Evolutionary conservation across 768 basidiomycete genomes (phyloP).

Genomic region (Trametes cingulata): DNA sequence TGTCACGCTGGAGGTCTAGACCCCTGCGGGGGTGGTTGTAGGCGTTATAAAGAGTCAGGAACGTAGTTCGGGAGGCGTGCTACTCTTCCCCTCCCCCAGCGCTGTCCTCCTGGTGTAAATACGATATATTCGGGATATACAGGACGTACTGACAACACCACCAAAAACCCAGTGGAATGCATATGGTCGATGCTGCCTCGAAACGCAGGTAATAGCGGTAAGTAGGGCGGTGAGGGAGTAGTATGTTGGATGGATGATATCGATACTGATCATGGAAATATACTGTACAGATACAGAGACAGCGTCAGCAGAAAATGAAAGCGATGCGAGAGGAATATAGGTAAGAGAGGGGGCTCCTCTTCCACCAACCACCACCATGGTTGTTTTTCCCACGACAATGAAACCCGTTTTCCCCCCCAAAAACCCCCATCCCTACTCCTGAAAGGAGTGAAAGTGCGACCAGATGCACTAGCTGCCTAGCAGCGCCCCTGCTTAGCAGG

Average conservation of each 20-base stretch:
- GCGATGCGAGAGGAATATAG: neutral
- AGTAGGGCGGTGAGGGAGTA: conserved; percentile 9
- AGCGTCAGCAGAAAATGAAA: conserved; percentile 8
- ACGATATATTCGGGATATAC: conserved; percentile 5
- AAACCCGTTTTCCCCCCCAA: too few species aligned
- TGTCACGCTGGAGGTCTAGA: conserved; percentile 13
- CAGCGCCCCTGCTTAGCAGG: too few species aligned
- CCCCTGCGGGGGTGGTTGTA: neutral
- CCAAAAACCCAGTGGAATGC: conserved; percentile 14
- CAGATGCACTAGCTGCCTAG: too few species aligned
- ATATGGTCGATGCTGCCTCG: neutral
- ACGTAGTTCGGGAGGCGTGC: neutral
- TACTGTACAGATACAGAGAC: conserved; percentile 13
- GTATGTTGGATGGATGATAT: neutral
- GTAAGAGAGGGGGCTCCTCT: too few species aligned
- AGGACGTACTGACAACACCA: conserved; percentile 7
- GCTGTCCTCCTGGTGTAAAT: neutral
- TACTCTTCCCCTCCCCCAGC: neutral
- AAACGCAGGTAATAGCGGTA: neutral
- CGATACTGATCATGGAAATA: conserved; percentile 9
- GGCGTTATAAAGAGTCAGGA: neutral
- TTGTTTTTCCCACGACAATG: too few species aligned
- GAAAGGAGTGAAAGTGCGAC: too few species aligned
- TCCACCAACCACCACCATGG: too few species aligned
- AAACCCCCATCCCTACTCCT: too few species aligned